A percentile compares a stretch with the other conserved stretches of the same genome.
Evolutionary conservation across 2,329 filamentous ascomycete species (phyloP).

Genomic region (Trichophyton equinum): DNA sequence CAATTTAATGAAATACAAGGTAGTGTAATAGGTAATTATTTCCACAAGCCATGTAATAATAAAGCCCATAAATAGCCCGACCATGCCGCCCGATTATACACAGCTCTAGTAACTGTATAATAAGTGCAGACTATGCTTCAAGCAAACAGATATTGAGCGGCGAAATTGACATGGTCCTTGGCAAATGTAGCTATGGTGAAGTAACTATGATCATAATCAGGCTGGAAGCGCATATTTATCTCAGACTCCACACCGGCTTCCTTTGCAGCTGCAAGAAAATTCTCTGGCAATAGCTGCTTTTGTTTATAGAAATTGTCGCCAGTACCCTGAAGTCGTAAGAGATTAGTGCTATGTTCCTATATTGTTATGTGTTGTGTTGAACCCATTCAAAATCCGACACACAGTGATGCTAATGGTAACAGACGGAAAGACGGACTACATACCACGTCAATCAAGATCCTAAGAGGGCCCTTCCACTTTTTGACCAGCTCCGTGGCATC

Average conservation of each 20-base stretch:
- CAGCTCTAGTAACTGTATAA: neutral
- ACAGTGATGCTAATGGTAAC: too few species aligned
- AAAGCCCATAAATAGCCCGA: too few species aligned
- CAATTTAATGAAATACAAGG: too few species aligned
- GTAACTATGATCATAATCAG: constrained; percentile 94
- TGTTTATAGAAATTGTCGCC: constrained; percentile 96
- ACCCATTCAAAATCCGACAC: too few species aligned
- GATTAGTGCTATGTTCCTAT: neutral
- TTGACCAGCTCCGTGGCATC: constrained; percentile 85
- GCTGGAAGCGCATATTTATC: constrained; percentile 68
- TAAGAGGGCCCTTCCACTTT: constrained; percentile 58
- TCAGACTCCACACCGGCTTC: constrained; percentile 58
- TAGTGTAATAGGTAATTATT: too few species aligned
- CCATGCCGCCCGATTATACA: too few species aligned
- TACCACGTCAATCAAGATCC: constrained; percentile 78
- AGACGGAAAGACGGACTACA: constrained; percentile 23
- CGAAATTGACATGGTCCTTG: constrained; percentile 81
- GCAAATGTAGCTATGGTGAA: constrained; percentile 89
- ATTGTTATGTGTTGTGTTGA: too few species aligned
- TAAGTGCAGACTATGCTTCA: constrained; percentile 25
- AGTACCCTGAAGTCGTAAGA: constrained; percentile 51
- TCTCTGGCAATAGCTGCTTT: constrained; percentile 84
- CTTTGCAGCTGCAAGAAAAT: constrained; percentile 68
- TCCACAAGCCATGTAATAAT: too few species aligned
- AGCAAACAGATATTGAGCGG: constrained; percentile 66